Percentiles rank a stretch among this genome's conserved stretches.
phyloP scores from a whole-genome alignment of 164 flowering plant genomes.

The Platanus orientalis region DNA sequence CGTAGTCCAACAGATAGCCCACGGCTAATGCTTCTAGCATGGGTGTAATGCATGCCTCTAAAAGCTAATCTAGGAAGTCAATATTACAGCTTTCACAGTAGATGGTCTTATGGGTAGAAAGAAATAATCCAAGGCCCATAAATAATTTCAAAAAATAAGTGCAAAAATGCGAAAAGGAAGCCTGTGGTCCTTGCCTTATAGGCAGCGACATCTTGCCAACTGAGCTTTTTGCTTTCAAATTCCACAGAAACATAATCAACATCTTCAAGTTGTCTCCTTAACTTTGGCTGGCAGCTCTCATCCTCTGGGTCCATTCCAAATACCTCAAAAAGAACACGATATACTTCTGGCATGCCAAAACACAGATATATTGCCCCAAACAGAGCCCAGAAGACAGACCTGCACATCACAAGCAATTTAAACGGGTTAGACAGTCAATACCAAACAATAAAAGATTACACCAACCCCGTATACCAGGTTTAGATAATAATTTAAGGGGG shows the following conservation, averaged over 20 bases:
- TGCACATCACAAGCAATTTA: slow-evolving; percentile 23
- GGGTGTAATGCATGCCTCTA: too few relatives aligned
- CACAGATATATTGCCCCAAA: slow-evolving; percentile 97
- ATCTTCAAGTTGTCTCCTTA: slow-evolving; percentile 94
- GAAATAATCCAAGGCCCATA: not conserved
- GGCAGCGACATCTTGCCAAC: slow-evolving; percentile 88
- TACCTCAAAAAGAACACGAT: slow-evolving; percentile 96
- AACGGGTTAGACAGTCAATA: not conserved
- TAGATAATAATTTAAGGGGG: not conserved
- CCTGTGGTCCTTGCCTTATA: slow-evolving; percentile 53
- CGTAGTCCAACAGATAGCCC: too few relatives aligned
- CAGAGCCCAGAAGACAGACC: slow-evolving; percentile 96
- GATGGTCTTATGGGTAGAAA: not conserved
- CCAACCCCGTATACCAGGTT: not conserved
- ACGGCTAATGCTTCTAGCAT: too few relatives aligned
- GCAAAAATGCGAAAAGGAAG: not conserved
- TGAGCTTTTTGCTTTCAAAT: slow-evolving; percentile 74
- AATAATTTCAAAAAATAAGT: not conserved
- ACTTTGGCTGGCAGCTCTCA: slow-evolving; percentile 88
- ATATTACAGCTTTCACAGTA: not conserved
- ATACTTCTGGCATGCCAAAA: slow-evolving; percentile 97
- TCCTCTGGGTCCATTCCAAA: slow-evolving; percentile 98
- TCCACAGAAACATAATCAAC: slow-evolving; percentile 97
- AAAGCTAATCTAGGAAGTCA: too few relatives aligned
- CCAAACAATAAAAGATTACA: not conserved